phyloP scores from a whole-genome alignment of 352 stramenopile genomes.

The Elongisporangium undulatum region DNA sequence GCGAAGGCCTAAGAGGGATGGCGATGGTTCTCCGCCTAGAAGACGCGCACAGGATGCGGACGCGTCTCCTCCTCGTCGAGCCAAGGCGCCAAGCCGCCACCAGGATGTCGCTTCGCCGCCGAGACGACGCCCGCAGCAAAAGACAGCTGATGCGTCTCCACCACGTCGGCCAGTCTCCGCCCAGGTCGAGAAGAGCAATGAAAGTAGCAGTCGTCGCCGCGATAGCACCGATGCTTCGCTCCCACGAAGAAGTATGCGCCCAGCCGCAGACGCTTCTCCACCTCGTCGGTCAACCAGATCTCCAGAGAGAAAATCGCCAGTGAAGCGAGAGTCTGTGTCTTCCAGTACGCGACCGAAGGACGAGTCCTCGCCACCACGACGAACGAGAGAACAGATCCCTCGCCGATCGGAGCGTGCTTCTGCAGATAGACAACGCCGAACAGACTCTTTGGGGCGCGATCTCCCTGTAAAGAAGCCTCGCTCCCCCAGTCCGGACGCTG shows the following conservation, averaged over 20 bases:
- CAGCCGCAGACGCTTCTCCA: not conserved
- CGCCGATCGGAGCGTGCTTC: not conserved
- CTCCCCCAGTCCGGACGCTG: conserved; percentile 1
- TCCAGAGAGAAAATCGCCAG: not conserved
- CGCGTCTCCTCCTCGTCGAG: conserved; percentile 5
- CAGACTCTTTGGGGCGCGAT: conserved; percentile 18
- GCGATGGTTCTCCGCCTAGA: conserved; percentile 17
- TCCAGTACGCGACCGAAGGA: not conserved
- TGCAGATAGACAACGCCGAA: conserved; percentile 8
- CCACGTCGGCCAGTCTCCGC: conserved; percentile 1
- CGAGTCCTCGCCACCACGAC: conserved; percentile 8
- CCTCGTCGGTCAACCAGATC: not conserved
- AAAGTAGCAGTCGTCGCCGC: not conserved
- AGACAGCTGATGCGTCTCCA: not conserved
- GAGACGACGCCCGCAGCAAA: conserved; percentile 7
- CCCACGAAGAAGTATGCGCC: conserved; percentile 5
- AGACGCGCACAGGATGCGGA: not conserved
- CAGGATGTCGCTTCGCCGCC: not conserved
- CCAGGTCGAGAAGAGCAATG: conserved; percentile 9
- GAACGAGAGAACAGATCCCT: not conserved
- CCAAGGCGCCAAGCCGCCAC: conserved; percentile 6
- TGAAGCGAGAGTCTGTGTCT: not conserved
- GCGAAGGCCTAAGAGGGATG: conserved; percentile 1
- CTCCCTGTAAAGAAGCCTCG: conserved; percentile 1
- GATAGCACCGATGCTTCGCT: conserved; percentile 8